Conservation (phyloP, 306 rosid species). For the Cucurbita moschata region DNA sequence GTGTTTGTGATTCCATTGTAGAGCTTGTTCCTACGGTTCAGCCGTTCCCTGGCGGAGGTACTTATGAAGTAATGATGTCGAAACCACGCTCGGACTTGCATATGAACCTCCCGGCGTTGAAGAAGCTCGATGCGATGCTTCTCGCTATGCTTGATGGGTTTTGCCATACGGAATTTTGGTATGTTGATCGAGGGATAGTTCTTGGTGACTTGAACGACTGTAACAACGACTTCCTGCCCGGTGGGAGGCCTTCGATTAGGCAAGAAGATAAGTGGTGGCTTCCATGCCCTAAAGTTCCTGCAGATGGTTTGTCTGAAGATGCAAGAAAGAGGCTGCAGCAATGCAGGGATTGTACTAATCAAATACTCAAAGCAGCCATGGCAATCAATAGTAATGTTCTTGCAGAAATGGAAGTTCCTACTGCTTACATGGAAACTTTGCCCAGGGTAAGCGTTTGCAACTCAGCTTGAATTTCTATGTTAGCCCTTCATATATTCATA, state of each 20-base stretch:
- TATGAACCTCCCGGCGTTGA: constrained; percentile 71
- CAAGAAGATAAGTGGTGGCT: constrained; percentile 99
- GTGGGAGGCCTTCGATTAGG: constrained; percentile 75
- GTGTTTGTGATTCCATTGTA: constrained; percentile 78
- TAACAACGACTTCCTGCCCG: constrained; percentile 22
- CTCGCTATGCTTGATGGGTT: constrained; percentile 78
- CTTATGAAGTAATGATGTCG: constrained; percentile 72
- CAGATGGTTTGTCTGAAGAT: constrained; percentile 53
- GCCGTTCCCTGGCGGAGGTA: constrained; percentile 83
- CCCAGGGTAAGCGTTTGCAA: constrained; percentile 49
- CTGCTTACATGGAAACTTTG: constrained; percentile 45
- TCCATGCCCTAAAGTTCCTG: constrained; percentile 78
- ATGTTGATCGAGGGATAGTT: constrained; percentile 57
- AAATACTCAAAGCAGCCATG: constrained; percentile 83
- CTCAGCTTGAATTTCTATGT: neutral
- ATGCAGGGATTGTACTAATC: constrained; percentile 79
- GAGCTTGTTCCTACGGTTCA: constrained; percentile 82
- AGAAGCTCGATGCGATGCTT: constrained; percentile 79
- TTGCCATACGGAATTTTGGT: constrained; percentile 55
- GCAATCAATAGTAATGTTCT: constrained; percentile 79
- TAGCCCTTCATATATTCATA: neutral
- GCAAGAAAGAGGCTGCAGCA: constrained; percentile 82
- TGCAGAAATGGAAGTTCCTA: constrained; percentile 84
- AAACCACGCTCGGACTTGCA: constrained; percentile 73
- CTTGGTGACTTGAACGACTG: constrained; percentile 49